Percentiles rank a stretch among this genome's conserved stretches.
Conservation (phyloP, 1,139 yeast genomes). For the Blastobotrys persicus region DNA sequence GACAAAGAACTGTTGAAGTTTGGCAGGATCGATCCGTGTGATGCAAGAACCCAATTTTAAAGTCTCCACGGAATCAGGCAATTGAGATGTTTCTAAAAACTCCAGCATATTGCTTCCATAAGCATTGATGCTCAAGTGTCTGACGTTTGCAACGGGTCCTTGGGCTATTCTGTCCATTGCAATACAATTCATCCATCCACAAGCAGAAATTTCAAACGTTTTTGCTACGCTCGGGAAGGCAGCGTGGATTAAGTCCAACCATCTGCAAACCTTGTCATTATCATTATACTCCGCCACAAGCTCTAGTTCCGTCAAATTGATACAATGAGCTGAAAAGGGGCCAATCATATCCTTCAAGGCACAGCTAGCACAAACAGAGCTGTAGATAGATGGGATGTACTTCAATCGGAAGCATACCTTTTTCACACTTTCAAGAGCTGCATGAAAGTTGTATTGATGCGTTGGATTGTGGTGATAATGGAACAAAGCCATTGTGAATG, state of each 20-base stretch:
- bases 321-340: background rate
- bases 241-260: conserved; percentile 1
- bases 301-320: background rate
- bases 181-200: background rate
- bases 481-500: background rate
- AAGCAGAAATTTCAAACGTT: background rate
- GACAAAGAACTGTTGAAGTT: background rate
- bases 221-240: conserved; percentile 3
- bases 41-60: conserved; percentile 1
- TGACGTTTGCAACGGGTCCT: background rate
- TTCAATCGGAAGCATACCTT: conserved; percentile 1
- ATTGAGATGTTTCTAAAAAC: background rate
- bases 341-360: conserved; percentile 5
- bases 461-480: background rate
- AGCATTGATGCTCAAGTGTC: background rate
- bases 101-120: conserved; percentile 2
- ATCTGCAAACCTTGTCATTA: conserved; percentile 1
- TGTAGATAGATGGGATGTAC: conserved; percentile 3
- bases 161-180: background rate
- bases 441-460: background rate
- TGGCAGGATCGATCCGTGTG: background rate
- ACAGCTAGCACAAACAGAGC: conserved; percentile 1
- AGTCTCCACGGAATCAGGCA: background rate
- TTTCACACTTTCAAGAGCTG: background rate
- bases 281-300: conserved; percentile 3